Evolutionary conservation across 768 basidiomycete genomes (phyloP), one percentile per base, ranked within the genome.

Genomic region (Glaciozyma antarctica): DNA sequence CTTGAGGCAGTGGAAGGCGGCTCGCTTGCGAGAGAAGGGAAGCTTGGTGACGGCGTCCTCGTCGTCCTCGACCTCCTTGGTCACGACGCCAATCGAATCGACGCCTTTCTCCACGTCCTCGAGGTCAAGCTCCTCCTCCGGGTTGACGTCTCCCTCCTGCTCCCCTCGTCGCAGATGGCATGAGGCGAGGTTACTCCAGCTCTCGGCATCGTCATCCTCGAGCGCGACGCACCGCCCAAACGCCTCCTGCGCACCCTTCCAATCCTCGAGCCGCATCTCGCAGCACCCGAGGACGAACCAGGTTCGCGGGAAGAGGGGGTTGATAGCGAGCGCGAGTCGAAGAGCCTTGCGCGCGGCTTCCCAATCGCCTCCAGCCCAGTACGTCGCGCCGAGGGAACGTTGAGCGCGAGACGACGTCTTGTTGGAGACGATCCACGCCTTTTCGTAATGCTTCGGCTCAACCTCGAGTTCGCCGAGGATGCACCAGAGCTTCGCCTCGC

Each of bases 231-330:
- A 91, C 19, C 93, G 81, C 58, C 79, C 79, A 76, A 98, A 98
- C 1, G 88, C 88, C 53, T 86, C 84, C 62, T 84, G 83, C 3
- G 88, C 94, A 17, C 84, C 86, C 21, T 81, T 82, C 93, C 92
- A 98, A 57, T 85, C 78, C 77, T 95, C 89, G 64, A 80, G 73
- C n/a, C 87, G 81, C 76, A 93, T 84, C 68, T 81, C 85, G 5
- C 91, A 85, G 71, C 94, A 97, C 0, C 95, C 95, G n/a, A 99
- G 82, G 45, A 93, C 83, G 77, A 97, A 99, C 95, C 95, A 98
- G 26, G 89, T 86, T 9, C 89, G 83, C n/a, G 82, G 79, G 62
- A 86, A 80, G 56, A 97, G 79, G 5, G 95, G 94, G 73, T 97
- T 92, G 73, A 99, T 97, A 38, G 80, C 80, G 1, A 92, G 86